phyloP scores from a whole-genome alignment of 495 filamentous ascomycete genomes.

The Evernia prunastri region DNA sequence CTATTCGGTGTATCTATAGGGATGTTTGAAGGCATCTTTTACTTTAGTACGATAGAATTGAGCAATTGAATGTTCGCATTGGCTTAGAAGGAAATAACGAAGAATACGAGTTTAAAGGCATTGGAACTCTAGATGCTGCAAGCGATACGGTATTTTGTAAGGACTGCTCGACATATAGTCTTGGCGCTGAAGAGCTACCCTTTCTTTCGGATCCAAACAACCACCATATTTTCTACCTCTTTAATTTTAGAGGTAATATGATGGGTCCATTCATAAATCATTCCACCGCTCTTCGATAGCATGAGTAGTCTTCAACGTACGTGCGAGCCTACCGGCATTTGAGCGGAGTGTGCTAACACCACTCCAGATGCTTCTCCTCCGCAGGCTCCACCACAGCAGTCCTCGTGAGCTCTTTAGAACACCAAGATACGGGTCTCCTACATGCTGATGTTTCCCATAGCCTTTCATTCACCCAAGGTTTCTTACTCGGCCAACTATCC shows the following conservation, averaged over 20 bases:
- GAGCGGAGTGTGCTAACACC: neutral
- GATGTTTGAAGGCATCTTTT: neutral
- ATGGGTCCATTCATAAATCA: neutral
- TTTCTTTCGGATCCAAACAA: neutral
- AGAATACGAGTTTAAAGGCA: neutral
- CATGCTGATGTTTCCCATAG: slow-evolving; percentile 35
- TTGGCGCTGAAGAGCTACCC: neutral
- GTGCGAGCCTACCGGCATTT: neutral
- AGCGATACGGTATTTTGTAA: no score
- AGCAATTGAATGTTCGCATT: neutral
- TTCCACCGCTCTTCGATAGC: slow-evolving; percentile 10
- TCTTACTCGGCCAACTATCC: slow-evolving; percentile 87
- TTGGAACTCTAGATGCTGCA: no score
- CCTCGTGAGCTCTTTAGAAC: slow-evolving; percentile 39
- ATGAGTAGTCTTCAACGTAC: slow-evolving; percentile 23
- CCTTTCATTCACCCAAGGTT: slow-evolving; percentile 85
- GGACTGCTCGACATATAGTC: neutral
- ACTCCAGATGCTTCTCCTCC: slow-evolving; percentile 22
- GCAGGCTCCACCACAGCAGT: slow-evolving; percentile 27
- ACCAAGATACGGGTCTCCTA: neutral
- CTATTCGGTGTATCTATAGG: slow-evolving; percentile 17
- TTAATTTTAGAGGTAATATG: neutral
- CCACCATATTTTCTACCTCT: neutral
- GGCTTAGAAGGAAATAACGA: neutral
- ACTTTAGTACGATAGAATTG: neutral